phyloP scores from a whole-genome alignment of 2,329 filamentous ascomycete genomes.

The Zymoseptoria brevis region DNA sequence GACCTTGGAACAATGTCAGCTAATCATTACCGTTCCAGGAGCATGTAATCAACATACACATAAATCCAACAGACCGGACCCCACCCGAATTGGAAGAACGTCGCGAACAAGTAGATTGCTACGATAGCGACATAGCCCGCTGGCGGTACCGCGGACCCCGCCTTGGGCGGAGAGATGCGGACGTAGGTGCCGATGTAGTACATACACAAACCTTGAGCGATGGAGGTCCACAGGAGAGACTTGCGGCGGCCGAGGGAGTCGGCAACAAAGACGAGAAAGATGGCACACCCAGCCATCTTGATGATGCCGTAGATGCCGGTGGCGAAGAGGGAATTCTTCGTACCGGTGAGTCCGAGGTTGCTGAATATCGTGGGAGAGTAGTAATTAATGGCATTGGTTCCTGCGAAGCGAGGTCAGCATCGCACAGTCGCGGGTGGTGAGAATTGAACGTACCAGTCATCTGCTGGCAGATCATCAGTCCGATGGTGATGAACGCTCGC shows the following conservation, averaged over 20 bases:
- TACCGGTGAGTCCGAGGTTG: conserved; percentile 53
- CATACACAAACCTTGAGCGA: conserved; percentile 52
- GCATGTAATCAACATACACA: too few relatives aligned
- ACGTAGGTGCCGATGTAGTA: conserved; percentile 66
- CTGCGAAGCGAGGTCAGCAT: too few relatives aligned
- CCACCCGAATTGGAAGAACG: conserved; percentile 58
- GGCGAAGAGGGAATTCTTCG: conserved; percentile 56
- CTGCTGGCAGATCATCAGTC: conserved; percentile 59
- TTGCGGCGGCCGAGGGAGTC: conserved; percentile 64
- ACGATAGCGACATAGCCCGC: conserved; percentile 64
- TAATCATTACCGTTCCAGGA: too few relatives aligned
- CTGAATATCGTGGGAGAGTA: conserved; percentile 58
- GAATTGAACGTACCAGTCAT: conserved; percentile 57
- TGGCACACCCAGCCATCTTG: conserved; percentile 56
- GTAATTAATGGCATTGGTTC: conserved; percentile 59
- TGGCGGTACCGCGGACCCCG: conserved; percentile 45
- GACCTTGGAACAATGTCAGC: too few relatives aligned
- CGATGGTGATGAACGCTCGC: conserved; percentile 57
- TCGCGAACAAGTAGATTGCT: conserved; percentile 65
- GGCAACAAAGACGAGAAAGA: conserved; percentile 62
- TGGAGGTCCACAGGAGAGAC: conserved; percentile 37
- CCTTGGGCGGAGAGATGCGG: conserved; percentile 50
- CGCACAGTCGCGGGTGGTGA: conserved; percentile 26
- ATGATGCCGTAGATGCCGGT: conserved; percentile 67
- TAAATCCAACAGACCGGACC: conserved; percentile 67